Conservation (phyloP, 805 yeast species). For the Blastobotrys peoriensis region DNA sequence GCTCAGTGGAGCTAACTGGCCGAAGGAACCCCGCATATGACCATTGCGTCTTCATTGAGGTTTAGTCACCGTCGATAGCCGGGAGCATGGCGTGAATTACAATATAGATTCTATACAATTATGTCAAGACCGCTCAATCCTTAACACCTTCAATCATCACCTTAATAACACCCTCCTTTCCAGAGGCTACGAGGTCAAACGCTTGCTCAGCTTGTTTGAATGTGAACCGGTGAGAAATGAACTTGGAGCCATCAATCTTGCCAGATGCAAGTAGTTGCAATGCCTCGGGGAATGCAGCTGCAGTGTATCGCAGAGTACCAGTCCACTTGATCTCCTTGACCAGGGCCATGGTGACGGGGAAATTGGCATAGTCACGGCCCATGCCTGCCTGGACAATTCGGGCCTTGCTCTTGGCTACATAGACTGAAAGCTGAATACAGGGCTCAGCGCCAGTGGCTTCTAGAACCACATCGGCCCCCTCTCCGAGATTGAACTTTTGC, state of each 20-base stretch:
- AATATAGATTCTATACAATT: no score
- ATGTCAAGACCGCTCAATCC: no score
- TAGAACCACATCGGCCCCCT: conserved; percentile 54
- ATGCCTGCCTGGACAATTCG: conserved; percentile 80
- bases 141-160: conserved; percentile 63
- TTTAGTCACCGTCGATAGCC: no score
- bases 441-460: conserved; percentile 83
- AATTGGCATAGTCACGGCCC: conserved; percentile 61
- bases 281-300: conserved; percentile 69
- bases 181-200: conserved; percentile 60
- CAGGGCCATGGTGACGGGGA: conserved; percentile 63
- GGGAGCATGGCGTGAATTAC: no score
- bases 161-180: conserved; percentile 55
- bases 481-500: conserved; percentile 26
- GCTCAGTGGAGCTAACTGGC: no score
- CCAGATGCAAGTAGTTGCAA: conserved; percentile 61
- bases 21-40: no score
- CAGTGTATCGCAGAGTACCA: conserved; percentile 78
- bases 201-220: conserved; percentile 74
- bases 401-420: conserved; percentile 60
- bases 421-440: conserved; percentile 65
- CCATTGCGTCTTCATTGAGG: no score
- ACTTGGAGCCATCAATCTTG: conserved; percentile 55
- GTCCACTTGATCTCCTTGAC: conserved; percentile 57
- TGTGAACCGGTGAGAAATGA: conserved; percentile 68